Percentiles rank a stretch among this genome's conserved stretches.
Conservation (phyloP, 192 early-diverging fungal genomes). For the Rhizophlyctis rosea region DNA sequence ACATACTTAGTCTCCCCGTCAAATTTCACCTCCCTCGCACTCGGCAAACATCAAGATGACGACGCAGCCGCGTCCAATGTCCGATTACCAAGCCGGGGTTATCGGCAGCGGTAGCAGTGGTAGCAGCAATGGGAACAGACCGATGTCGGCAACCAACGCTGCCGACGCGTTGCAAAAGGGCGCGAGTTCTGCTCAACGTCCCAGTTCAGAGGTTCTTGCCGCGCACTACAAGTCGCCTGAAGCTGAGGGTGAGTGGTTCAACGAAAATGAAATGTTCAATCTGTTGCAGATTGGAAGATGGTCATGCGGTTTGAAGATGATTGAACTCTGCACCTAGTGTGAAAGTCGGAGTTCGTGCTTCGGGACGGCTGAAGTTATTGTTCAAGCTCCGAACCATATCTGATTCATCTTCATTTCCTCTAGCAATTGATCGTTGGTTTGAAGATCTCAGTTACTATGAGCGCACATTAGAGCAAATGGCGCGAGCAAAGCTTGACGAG, state of each 20-base stretch:
- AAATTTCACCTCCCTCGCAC: background rate
- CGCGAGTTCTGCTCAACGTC: slow-evolving; percentile 23
- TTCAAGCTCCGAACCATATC: background rate
- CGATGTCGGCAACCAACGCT: slow-evolving; percentile 15
- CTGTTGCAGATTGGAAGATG: no score
- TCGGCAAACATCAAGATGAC: background rate
- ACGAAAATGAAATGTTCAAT: no score
- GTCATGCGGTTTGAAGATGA: background rate
- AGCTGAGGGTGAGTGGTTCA: slow-evolving; percentile 37
- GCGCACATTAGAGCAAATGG: slow-evolving; percentile 88
- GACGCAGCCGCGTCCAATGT: slow-evolving; percentile 9
- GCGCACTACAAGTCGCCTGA: slow-evolving; percentile 45
- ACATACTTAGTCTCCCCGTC: background rate
- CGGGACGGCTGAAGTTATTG: background rate
- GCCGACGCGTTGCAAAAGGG: slow-evolving; percentile 17
- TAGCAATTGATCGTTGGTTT: slow-evolving; percentile 85
- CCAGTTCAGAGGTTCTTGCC: slow-evolving; percentile 35
- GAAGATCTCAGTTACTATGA: slow-evolving; percentile 91
- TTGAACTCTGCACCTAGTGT: background rate
- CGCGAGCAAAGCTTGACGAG: slow-evolving; percentile 65
- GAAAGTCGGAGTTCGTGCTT: background rate
- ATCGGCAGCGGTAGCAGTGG: background rate
- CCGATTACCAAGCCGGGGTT: slow-evolving; percentile 13
- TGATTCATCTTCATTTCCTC: background rate
- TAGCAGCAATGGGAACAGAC: background rate